Base-by-base conservation (phyloP, 345 rosid genomes). In the Triadica sebifera region DNA sequence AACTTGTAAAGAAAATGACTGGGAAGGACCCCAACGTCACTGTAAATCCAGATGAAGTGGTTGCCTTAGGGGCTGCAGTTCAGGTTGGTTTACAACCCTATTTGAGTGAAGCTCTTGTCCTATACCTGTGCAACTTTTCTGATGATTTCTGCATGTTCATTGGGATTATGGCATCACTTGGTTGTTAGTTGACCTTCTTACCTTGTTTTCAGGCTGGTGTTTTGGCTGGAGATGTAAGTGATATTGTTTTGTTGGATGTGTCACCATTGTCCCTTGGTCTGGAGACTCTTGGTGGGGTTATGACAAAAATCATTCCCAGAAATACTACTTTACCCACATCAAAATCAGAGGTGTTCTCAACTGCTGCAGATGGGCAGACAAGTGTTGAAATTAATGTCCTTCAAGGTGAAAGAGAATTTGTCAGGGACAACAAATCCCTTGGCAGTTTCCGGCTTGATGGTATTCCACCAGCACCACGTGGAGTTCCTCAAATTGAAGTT, bases 291-390 rank as follows among this genome's bases (percentile, higher is more conserved):
- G 99, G 99, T 50, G 97, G 99, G 41, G 99, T 95, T 16, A 95
- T 95, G 98, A 95, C 99, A 4, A 95, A 95, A 81, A 93, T 93
- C 68, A 95, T 95, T 64, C 92, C 97, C 2, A 90, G 99, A 78
- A 95, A 95, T 76, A 90, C 98, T 1, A 95, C 99, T 0, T 74
- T 95, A 59, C 99, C 99, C 41, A 93, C 99, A 17, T 95, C 99
- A 15, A 95, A 95, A 78, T 95, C 99, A 11, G 99, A 95, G 82
- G 99, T 95, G 52, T 95, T 95, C 78, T 95, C 99, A 16, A 95
- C 99, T 4, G 98, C 99, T 69, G 99, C 98, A 5, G 99, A 95
- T 74, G 99, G 99, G 46, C 99, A 95, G 81, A 95, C 99, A 20
- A 95, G 99, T 71, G 99, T 95, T 4, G 99, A 95, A 81, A 95